phyloP scores from a whole-genome alignment of 192 early-diverging fungal genomes.

The Dispira parvispora region DNA sequence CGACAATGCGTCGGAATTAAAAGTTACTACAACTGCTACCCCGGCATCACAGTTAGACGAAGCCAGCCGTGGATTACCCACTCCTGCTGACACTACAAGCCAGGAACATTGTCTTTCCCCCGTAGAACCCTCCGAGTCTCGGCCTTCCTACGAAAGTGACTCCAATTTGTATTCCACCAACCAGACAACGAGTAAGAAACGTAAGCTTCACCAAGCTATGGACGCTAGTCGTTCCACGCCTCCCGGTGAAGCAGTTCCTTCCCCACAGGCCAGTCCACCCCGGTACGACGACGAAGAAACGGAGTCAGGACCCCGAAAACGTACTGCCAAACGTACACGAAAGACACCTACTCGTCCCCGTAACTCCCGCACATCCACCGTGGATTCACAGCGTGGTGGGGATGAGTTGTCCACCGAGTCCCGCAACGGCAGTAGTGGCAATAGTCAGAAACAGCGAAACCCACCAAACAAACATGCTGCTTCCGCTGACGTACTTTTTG shows the following conservation, averaged over 20 bases:
- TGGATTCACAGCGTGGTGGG: not conserved
- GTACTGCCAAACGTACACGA: not conserved
- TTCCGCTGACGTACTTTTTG: not conserved
- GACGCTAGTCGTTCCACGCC: not conserved
- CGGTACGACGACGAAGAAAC: not conserved
- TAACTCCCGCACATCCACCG: not conserved
- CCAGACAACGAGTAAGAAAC: not conserved
- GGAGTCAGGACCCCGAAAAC: not conserved
- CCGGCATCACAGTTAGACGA: not conserved
- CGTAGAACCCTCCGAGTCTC: not conserved
- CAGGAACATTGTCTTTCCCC: not conserved
- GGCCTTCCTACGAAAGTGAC: constrained; percentile 3
- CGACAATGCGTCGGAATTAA: not conserved
- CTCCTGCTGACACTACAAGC: not conserved
- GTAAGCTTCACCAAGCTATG: not conserved
- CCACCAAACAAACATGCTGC: not conserved
- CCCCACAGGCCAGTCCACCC: constrained; percentile 1
- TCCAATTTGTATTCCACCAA: not conserved
- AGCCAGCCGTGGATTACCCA: not conserved
- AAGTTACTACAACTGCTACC: not conserved
- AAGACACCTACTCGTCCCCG: not conserved
- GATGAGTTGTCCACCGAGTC: not conserved
- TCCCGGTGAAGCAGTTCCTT: not conserved
- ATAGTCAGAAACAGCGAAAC: not conserved
- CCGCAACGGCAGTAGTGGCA: not conserved